phyloP scores from a whole-genome alignment of 148 eudicot species.

The Persicaria maculosa region DNA sequence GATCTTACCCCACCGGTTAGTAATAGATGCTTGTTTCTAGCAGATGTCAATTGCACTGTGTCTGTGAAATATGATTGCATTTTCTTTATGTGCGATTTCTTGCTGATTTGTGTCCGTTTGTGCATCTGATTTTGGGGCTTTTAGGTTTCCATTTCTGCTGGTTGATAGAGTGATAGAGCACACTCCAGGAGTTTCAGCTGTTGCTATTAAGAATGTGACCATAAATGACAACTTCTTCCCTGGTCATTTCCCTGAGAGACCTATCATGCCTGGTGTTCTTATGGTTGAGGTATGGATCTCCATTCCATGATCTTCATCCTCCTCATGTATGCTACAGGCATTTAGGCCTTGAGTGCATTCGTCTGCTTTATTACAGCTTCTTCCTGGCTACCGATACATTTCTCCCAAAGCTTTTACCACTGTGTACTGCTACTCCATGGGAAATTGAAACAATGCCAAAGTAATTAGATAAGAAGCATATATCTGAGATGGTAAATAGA shows the following conservation, averaged over 20 bases:
- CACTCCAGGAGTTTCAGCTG: slow-evolving; percentile 82
- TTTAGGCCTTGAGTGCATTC: too few species aligned
- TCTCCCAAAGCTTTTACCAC: too few species aligned
- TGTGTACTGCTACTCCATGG: too few species aligned
- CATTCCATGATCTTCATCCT: not conserved
- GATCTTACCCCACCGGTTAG: slow-evolving; percentile 85
- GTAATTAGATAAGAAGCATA: too few species aligned
- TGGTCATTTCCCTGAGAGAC: slow-evolving; percentile 98
- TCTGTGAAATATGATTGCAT: not conserved
- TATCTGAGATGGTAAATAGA: too few species aligned
- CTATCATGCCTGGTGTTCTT: slow-evolving; percentile 99
- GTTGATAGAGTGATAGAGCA: slow-evolving; percentile 98
- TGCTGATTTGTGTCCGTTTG: not conserved
- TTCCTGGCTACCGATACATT: too few species aligned
- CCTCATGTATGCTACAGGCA: too few species aligned
- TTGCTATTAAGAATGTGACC: slow-evolving; percentile 92
- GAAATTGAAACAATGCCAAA: too few species aligned
- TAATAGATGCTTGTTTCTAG: slow-evolving; percentile 6
- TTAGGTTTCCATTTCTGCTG: slow-evolving; percentile 80
- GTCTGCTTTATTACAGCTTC: too few species aligned
- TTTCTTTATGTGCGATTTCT: not conserved
- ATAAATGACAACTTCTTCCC: slow-evolving; percentile 96
- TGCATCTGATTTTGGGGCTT: not conserved
- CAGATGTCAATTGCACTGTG: not conserved
- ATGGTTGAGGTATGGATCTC: slow-evolving; percentile 74